These are phyloP conservation scores for Coprinopsis cinerea DNA, from an alignment of 768 basidiomycete genomes.

Conservation along the genomic window DNA sequence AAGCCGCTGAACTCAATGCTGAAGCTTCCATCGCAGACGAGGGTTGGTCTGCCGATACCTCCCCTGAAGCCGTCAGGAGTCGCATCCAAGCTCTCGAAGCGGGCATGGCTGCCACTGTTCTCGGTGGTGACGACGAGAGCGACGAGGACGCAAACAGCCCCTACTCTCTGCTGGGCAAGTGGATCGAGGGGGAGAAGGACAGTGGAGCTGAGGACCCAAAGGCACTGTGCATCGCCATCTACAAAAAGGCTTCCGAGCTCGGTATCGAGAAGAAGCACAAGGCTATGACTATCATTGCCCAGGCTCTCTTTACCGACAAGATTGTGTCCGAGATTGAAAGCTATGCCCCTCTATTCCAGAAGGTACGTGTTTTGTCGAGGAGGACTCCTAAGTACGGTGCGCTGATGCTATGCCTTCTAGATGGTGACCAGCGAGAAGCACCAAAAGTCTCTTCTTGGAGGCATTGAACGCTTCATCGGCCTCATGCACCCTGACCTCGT, in stretches of 20 bases:
- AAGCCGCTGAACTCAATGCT: constrained; percentile 69
- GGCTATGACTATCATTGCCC: constrained; percentile 74
- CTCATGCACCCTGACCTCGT: constrained; percentile 67
- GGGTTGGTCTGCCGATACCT: constrained; percentile 92
- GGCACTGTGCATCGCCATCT: constrained; percentile 61
- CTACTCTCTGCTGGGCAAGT: constrained; percentile 74
- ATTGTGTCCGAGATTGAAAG: constrained; percentile 57
- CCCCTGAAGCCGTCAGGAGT: constrained; percentile 80
- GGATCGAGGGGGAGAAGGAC: constrained; percentile 72
- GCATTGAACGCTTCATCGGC: constrained; percentile 83
- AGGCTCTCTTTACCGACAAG: constrained; percentile 75
- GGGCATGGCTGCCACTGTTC: constrained; percentile 44
- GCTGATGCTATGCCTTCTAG: constrained; percentile 31
- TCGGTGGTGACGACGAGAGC: constrained; percentile 78
- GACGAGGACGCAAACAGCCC: constrained; percentile 86
- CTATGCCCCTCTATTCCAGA: constrained; percentile 67
- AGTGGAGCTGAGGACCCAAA: constrained; percentile 40
- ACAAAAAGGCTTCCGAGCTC: constrained; percentile 84
- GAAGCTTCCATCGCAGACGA: constrained; percentile 60
- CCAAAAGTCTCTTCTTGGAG: constrained; percentile 90
- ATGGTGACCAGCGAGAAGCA: constrained; percentile 91
- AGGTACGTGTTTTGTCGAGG: constrained; percentile 43
- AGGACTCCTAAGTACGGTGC: not conserved
- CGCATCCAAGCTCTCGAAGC: constrained; percentile 69
- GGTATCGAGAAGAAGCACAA: constrained; percentile 96